Evolutionary conservation across 176 grass and related monocot genomes (phyloP).

Genomic region (Rhynchospora breviuscula): DNA sequence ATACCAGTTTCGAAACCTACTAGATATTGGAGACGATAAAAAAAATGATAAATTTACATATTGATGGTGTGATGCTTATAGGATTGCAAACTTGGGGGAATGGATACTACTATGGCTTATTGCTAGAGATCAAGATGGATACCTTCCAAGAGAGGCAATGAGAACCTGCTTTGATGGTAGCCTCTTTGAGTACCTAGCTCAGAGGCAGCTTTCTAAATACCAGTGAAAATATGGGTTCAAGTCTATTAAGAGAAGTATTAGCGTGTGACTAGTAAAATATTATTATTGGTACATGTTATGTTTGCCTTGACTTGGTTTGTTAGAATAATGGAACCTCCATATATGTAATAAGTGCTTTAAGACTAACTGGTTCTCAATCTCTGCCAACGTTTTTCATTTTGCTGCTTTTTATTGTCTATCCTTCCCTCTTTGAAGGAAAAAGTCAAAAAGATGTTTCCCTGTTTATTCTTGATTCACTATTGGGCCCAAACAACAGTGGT

Average conservation of each 20-base stretch:
- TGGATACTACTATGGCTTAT: slow-evolving; percentile 31
- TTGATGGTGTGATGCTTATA: slow-evolving; percentile 13
- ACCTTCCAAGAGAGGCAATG: slow-evolving; percentile 42
- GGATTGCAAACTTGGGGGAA: slow-evolving; percentile 27
- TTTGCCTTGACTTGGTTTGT: not conserved
- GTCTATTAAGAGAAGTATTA: not conserved
- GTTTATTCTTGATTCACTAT: too few species aligned
- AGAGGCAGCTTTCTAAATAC: not conserved
- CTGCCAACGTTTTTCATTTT: not conserved
- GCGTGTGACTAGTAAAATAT: not conserved
- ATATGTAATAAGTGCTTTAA: not conserved
- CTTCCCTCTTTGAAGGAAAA: not conserved
- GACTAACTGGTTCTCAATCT: not conserved
- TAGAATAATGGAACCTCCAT: not conserved
- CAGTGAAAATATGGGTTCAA: slow-evolving; percentile 20
- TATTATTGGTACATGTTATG: not conserved
- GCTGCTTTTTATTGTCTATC: not conserved
- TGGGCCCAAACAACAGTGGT: too few species aligned
- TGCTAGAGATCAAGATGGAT: slow-evolving; percentile 34
- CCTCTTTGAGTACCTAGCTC: slow-evolving; percentile 43
- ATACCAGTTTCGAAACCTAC: not conserved
- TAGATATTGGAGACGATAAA: not conserved
- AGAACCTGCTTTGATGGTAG: slow-evolving; percentile 43
- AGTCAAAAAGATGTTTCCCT: too few species aligned
- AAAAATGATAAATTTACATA: not conserved